Evolutionary conservation across 2,329 filamentous ascomycete genomes (phyloP).

Genomic region (Pestalotiopsis sp.): DNA sequence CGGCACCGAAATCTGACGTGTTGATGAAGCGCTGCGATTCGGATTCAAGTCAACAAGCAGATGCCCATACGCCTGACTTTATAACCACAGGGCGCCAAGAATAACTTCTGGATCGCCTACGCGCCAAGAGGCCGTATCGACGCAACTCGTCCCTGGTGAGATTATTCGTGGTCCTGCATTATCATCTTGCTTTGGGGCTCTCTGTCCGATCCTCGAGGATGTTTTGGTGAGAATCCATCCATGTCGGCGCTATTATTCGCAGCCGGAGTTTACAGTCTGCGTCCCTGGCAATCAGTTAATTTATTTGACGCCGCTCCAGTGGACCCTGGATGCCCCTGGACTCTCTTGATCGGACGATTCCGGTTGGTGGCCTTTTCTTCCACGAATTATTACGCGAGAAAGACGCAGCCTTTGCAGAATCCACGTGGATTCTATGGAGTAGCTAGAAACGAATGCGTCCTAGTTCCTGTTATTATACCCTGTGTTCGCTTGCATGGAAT

Average conservation of each 20-base stretch:
- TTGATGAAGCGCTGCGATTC: not conserved
- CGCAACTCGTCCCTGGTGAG: not conserved
- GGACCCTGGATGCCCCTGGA: not conserved
- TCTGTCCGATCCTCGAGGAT: not conserved
- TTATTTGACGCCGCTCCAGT: not conserved
- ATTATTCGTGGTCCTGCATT: not conserved
- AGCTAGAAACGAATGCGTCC: not conserved
- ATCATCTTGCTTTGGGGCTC: constrained; percentile 6
- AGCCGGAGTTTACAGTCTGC: not conserved
- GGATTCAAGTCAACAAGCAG: not conserved
- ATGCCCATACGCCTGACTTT: not conserved
- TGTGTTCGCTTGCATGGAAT: not conserved
- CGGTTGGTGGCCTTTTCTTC: not conserved
- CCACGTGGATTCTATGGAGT: not conserved
- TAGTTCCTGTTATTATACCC: not conserved
- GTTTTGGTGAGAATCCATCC: not conserved
- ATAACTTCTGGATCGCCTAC: not conserved
- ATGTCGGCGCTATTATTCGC: not conserved
- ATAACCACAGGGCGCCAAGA: constrained; percentile 5
- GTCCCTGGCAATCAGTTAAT: not conserved
- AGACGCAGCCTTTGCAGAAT: not conserved
- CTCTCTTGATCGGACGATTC: not conserved
- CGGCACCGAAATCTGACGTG: not conserved
- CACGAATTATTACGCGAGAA: not conserved
- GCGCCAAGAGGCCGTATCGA: not conserved